A percentile compares a stretch with the other conserved stretches of the same genome.
Conservation (phyloP, 108 stramenopile species). For the Licmophora abbreviata region DNA sequence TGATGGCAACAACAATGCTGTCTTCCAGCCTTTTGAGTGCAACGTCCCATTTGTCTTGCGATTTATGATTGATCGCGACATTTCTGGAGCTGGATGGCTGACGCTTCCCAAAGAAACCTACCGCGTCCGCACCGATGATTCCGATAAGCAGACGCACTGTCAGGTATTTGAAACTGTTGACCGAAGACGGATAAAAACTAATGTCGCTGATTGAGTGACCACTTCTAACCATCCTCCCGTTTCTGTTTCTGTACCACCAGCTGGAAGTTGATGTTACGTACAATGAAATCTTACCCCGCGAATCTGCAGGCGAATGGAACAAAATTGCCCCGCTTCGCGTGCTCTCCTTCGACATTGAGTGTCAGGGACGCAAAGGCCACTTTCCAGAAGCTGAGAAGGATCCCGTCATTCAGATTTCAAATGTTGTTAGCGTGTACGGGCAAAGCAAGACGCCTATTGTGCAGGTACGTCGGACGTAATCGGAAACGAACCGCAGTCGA, state of each 20-base stretch:
- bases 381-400: conserved; percentile 97
- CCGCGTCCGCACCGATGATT: conserved; percentile 37
- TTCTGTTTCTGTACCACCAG: conserved; percentile 15
- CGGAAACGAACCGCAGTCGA: no score
- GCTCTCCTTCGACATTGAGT: conserved; percentile 97
- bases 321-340: conserved; percentile 95
- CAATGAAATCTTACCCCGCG: conserved; percentile 83
- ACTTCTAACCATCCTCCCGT: neutral
- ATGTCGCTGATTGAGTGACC: no score
- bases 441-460: conserved; percentile 57
- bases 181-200: conserved; percentile 3
- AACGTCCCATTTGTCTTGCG: conserved; percentile 98
- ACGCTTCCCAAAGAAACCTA: conserved; percentile 85
- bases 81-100: conserved; percentile 94
- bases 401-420: conserved; percentile 99
- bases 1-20: conserved; percentile 3
- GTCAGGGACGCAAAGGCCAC: conserved; percentile 94
- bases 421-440: conserved; percentile 88
- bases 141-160: conserved; percentile 71
- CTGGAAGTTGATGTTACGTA: conserved; percentile 93
- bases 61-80: conserved; percentile 96
- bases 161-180: conserved; percentile 65
- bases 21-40: conserved; percentile 83
- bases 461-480: no score
- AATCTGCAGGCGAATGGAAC: conserved; percentile 92